A percentile compares a stretch with the other conserved stretches of the same genome.
phyloP scores from a whole-genome alignment of 805 yeast species.

The Saccharomyces jurei region DNA sequence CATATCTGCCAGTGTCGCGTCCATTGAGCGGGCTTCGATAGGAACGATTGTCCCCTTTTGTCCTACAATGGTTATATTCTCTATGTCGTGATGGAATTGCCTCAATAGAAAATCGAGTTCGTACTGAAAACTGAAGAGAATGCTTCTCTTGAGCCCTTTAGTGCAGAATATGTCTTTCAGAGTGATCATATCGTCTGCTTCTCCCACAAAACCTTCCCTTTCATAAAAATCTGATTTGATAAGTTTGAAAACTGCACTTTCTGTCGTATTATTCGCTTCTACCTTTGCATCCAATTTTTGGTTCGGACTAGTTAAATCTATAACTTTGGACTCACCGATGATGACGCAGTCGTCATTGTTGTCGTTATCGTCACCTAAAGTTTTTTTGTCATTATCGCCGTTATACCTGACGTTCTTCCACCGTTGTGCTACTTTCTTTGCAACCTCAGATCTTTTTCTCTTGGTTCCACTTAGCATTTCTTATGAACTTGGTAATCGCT shows the following conservation, averaged over 20 bases:
- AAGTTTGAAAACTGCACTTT: slow-evolving; percentile 13
- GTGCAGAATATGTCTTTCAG: slow-evolving; percentile 31
- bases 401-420: background rate
- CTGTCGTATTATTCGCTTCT: background rate
- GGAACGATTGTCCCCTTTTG: slow-evolving; percentile 31
- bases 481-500: background rate
- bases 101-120: slow-evolving; percentile 36
- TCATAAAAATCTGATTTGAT: slow-evolving; percentile 21
- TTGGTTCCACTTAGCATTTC: background rate
- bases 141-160: slow-evolving; percentile 30
- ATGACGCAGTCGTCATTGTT: slow-evolving; percentile 1
- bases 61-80: slow-evolving; percentile 22
- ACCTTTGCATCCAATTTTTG: background rate
- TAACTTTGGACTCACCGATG: slow-evolving; percentile 4
- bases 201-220: background rate
- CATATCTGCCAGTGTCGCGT: background rate
- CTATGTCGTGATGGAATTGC: slow-evolving; percentile 18
- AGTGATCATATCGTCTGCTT: slow-evolving; percentile 18
- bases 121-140: slow-evolving; percentile 43
- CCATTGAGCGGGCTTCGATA: slow-evolving; percentile 2
- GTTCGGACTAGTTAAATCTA: slow-evolving; percentile 7
- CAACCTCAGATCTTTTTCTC: background rate
- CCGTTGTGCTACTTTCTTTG: slow-evolving; percentile 1
- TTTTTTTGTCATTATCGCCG: slow-evolving; percentile 1
- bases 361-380: background rate